A percentile compares a stretch with the other conserved stretches of the same genome.
Evolutionary conservation across 2,329 filamentous ascomycete species (phyloP).

Genomic region (Sporothrix curviconia): DNA sequence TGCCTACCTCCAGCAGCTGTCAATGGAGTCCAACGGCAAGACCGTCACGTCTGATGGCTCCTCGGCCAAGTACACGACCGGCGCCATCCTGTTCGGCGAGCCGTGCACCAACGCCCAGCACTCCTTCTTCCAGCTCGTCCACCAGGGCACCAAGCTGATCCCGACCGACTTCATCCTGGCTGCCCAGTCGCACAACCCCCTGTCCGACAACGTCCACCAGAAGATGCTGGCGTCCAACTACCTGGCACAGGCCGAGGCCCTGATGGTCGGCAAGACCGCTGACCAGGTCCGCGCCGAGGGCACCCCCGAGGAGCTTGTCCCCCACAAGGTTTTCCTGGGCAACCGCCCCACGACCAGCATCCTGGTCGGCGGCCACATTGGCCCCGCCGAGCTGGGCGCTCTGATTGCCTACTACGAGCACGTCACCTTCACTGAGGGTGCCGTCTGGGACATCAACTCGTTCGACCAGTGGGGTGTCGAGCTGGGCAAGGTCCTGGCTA

Average conservation of each 20-base stretch:
- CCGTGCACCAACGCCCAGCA: constrained; percentile 98
- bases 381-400: constrained; percentile 85
- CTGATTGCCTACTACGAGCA: constrained; percentile 99
- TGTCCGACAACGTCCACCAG: constrained; percentile 88
- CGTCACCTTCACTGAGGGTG: constrained; percentile 94
- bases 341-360: constrained; percentile 97
- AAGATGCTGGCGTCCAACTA: constrained; percentile 93
- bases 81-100: constrained; percentile 93
- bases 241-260: constrained; percentile 79
- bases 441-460: constrained; percentile 98
- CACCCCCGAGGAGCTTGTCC: constrained; percentile 65
- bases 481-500: constrained; percentile 91
- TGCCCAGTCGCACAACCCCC: constrained; percentile 92
- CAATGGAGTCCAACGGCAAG: constrained; percentile 99
- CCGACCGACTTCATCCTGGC: constrained; percentile 97
- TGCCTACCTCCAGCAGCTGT: constrained; percentile 96
- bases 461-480: constrained; percentile 99
- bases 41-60: constrained; percentile 83
- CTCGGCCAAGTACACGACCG: constrained; percentile 94
- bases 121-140: constrained; percentile 99
- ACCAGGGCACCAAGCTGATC: constrained; percentile 98
- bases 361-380: constrained; percentile 82
- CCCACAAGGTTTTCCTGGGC: constrained; percentile 99
- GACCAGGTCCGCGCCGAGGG: constrained; percentile 73
- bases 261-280: constrained; percentile 85